Conservation (phyloP, 352 stramenopile genomes). For the Phytophthora cryptogea region DNA sequence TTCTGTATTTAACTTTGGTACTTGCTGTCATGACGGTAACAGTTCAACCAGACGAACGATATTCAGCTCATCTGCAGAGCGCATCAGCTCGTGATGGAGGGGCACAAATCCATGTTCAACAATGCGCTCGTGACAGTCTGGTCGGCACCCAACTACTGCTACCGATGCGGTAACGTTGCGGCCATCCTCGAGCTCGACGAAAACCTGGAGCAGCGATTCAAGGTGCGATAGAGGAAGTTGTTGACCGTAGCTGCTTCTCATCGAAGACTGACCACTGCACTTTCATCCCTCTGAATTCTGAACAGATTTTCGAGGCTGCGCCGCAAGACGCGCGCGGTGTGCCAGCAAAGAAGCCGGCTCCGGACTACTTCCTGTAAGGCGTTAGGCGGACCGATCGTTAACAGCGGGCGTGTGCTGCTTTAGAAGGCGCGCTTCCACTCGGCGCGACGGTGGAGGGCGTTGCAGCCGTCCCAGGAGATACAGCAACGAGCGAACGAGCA, state of each 20-base stretch:
- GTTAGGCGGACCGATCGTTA: constrained; percentile 26
- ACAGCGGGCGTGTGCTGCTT: constrained; percentile 36
- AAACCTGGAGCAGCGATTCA: constrained; percentile 91
- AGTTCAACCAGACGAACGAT: constrained; percentile 99
- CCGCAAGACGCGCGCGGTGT: constrained; percentile 97
- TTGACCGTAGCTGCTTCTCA: constrained; percentile 9
- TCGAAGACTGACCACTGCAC: constrained; percentile 14
- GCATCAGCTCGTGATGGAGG: constrained; percentile 97
- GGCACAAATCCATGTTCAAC: constrained; percentile 97
- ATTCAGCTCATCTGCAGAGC: constrained; percentile 97
- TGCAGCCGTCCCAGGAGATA: constrained; percentile 27
- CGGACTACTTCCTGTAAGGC: constrained; percentile 99
- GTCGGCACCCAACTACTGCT: constrained; percentile 99
- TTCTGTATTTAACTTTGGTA: not conserved
- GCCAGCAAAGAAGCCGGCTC: constrained; percentile 97
- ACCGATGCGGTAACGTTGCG: constrained; percentile 98
- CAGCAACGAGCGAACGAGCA: constrained; percentile 8
- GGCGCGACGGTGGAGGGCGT: constrained; percentile 21
- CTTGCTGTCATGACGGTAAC: constrained; percentile 14
- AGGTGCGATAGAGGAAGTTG: constrained; percentile 42
- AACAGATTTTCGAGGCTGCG: constrained; percentile 97
- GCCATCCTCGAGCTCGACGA: constrained; percentile 99
- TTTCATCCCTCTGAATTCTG: constrained; percentile 17
- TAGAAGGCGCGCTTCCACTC: constrained; percentile 40
- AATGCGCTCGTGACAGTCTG: constrained; percentile 98